phyloP scores from a whole-genome alignment of 1,284 basidiomycete species.

The Moesziomyces antarcticus region DNA sequence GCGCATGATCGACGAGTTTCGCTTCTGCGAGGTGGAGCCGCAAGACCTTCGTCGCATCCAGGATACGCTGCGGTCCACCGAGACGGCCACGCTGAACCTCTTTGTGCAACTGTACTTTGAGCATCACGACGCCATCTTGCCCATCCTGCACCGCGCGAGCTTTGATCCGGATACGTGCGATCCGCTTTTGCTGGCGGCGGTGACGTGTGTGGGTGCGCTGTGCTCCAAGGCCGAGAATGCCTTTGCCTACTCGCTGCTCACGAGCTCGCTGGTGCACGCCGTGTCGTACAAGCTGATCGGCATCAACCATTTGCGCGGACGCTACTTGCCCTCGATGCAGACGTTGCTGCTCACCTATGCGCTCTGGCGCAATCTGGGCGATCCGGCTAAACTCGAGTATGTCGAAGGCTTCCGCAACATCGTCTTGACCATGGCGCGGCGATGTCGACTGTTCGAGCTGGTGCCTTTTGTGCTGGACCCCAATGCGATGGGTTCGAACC shows the following conservation, averaged over 20 bases:
- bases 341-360: conserved; percentile 7
- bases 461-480: not conserved
- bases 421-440: conserved; percentile 6
- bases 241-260: conserved; percentile 1
- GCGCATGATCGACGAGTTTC: conserved; percentile 9
- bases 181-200: conserved; percentile 10
- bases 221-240: conserved; percentile 7
- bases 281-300: conserved; percentile 7
- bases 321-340: conserved; percentile 6
- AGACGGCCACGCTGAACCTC: conserved; percentile 3
- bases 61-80: conserved; percentile 5
- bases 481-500: not conserved
- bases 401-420: conserved; percentile 9
- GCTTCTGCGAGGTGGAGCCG: conserved; percentile 8
- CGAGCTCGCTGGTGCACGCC: conserved; percentile 6
- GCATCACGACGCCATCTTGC: conserved; percentile 9
- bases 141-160: conserved; percentile 18
- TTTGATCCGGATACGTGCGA: conserved; percentile 16
- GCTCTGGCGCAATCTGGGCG: conserved; percentile 6
- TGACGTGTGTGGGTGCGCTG: conserved; percentile 2
- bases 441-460: conserved; percentile 7
- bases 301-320: conserved; percentile 7
- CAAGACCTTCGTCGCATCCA: conserved; percentile 8
- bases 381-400: conserved; percentile 11
- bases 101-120: conserved; percentile 25